Base-by-base conservation (phyloP, 2,329 filamentous ascomycete species). In the Aspergillus sclerotialis region DNA sequence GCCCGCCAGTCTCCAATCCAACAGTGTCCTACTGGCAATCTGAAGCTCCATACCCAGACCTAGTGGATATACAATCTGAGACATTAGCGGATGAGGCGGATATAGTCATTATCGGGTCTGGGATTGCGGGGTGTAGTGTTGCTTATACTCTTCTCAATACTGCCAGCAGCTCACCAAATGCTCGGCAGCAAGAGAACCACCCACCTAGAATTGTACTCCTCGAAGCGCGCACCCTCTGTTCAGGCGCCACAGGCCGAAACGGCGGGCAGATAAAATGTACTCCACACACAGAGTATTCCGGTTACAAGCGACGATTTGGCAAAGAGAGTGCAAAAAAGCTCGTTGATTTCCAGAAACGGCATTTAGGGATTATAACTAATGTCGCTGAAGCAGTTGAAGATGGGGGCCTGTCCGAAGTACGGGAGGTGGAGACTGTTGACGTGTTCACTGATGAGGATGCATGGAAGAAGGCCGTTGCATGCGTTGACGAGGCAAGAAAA, bases 201-300 rank as follows among this genome's bases (percentile, higher is more conserved):
- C 10, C 2, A 15, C 36, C 38, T 5, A 36, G 39, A 14, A 39
- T 55, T 19, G 43, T 43, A 4, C 45, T 56, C 11, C 38, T 56
- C 11, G 52, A 56, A 38, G 52, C 51, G 4, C 39, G 52, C 9
- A 29, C 40, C 5, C 36, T 49, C 4, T 47, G 49, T 28, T 52
- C 48, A 26, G 51, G 51, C 28, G 52, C 52, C 4, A 53, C 52
- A 2, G 52, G 52, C 7, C 40, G 52, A 7, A 56, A 55, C 35
- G 52, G 46, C 7, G 52, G 52, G 1, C 46, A 53, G 28, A 40
- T 53, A 26, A 52, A 49, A 4, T 41, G 32, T 23, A 32, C 33
- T 1, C 24, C 37, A 1, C 38, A 41, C 23, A 2, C 16, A 10
- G 34, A 34, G 8, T 46, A 43, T 12, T 15, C 35, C 1, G 28